A percentile compares a stretch with the other conserved stretches of the same genome.
Conservation (phyloP, 2,329 filamentous ascomycete species). For the Arthrobotrys musiformis region DNA sequence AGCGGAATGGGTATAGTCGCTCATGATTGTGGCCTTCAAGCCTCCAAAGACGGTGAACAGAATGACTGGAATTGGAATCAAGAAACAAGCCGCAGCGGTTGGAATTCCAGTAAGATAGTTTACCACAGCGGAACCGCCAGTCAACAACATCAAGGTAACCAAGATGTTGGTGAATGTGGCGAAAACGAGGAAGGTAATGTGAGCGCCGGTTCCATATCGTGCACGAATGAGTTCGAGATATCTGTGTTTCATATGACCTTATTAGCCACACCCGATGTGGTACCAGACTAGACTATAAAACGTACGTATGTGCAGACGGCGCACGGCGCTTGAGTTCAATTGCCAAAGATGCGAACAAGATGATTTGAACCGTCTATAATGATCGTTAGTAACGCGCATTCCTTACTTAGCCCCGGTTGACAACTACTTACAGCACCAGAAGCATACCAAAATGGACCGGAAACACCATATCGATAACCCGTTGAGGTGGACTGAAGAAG, state of each 20-base stretch:
- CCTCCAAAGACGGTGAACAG: slow-evolving; percentile 72
- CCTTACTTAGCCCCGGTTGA: not conserved
- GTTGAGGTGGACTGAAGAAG: slow-evolving; percentile 82
- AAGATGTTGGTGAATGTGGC: slow-evolving; percentile 86
- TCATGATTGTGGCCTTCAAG: slow-evolving; percentile 76
- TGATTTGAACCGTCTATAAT: slow-evolving; percentile 70
- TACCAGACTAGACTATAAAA: not conserved
- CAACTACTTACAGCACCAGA: slow-evolving; percentile 50
- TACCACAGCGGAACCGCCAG: slow-evolving; percentile 81
- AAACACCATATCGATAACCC: slow-evolving; percentile 80
- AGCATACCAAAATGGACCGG: slow-evolving; percentile 69
- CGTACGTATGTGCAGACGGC: slow-evolving; percentile 79
- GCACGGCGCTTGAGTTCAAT: slow-evolving; percentile 89
- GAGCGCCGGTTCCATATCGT: slow-evolving; percentile 77
- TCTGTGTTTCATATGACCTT: slow-evolving; percentile 7
- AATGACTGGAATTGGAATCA: slow-evolving; percentile 82
- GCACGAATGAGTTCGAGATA: slow-evolving; percentile 77
- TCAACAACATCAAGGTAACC: slow-evolving; percentile 88
- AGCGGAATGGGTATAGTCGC: slow-evolving; percentile 88
- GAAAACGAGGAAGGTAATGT: slow-evolving; percentile 83
- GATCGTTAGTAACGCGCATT: not conserved
- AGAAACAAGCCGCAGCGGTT: slow-evolving; percentile 83
- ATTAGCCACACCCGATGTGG: slow-evolving; percentile 4
- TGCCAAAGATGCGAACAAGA: slow-evolving; percentile 88
- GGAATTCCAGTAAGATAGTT: slow-evolving; percentile 77